These are phyloP conservation scores for Chalaropsis thielavioides DNA, from an alignment of 2,329 filamentous ascomycete genomes.

Conservation along the genomic window DNA sequence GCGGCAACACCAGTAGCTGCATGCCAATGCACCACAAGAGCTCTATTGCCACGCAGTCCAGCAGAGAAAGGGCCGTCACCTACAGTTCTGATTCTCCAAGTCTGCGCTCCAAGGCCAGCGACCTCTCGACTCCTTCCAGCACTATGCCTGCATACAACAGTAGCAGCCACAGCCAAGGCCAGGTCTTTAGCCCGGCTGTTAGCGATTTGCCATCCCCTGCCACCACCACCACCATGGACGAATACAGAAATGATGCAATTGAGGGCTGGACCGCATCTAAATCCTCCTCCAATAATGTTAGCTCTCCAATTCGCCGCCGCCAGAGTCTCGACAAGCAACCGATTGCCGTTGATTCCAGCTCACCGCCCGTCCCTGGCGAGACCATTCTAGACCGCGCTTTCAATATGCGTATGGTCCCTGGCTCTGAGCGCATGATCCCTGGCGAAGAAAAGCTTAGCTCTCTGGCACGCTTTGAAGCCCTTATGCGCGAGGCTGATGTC, in stretches of 20 bases:
- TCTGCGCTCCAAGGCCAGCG: slow-evolving; percentile 46
- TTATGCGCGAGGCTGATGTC: slow-evolving; percentile 48
- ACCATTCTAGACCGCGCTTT: slow-evolving; percentile 55
- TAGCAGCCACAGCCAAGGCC: neutral
- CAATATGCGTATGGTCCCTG: slow-evolving; percentile 47
- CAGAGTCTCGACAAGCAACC: slow-evolving; percentile 35
- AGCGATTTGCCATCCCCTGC: slow-evolving; percentile 41
- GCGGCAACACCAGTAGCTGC: slow-evolving; percentile 28
- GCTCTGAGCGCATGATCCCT: slow-evolving; percentile 38
- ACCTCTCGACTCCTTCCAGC: slow-evolving; percentile 44
- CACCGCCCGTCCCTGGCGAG: slow-evolving; percentile 42
- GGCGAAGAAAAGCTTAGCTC: slow-evolving; percentile 51
- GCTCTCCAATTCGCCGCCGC: slow-evolving; percentile 40
- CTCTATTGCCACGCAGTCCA: slow-evolving; percentile 35
- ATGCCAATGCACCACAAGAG: slow-evolving; percentile 32
- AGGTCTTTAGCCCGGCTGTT: slow-evolving; percentile 31
- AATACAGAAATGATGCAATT: slow-evolving; percentile 40
- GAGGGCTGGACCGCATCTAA: slow-evolving; percentile 48
- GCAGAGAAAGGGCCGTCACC: slow-evolving; percentile 32
- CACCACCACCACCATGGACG: slow-evolving; percentile 34
- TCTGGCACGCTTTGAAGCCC: slow-evolving; percentile 48
- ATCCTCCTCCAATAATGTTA: slow-evolving; percentile 42
- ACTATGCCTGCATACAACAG: slow-evolving; percentile 21
- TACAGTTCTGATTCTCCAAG: slow-evolving; percentile 46
- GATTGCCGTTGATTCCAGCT: slow-evolving; percentile 31